Evolutionary conservation across 345 rosid genomes (phyloP).

Genomic region (Acer negundo): DNA sequence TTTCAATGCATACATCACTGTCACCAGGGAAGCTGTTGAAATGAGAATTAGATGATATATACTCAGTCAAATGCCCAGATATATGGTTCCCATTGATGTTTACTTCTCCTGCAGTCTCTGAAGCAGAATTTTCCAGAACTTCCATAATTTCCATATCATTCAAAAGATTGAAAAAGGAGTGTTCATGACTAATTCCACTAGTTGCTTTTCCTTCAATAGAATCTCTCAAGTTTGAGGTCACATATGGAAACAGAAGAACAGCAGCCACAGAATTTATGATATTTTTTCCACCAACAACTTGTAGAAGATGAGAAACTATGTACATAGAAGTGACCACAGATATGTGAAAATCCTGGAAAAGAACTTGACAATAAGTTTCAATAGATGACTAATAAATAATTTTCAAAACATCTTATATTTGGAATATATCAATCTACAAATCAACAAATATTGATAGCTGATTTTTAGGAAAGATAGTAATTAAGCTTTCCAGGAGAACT

Average conservation of each 20-base stretch:
- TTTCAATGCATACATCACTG: conserved; percentile 31
- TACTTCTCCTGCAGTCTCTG: conserved; percentile 34
- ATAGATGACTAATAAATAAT: conserved; percentile 3
- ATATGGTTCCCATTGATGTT: conserved; percentile 24
- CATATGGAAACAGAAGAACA: conserved; percentile 44
- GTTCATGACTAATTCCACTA: conserved; percentile 15
- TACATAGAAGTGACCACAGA: conserved; percentile 58
- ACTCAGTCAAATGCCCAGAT: conserved; percentile 18
- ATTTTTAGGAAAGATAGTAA: not conserved
- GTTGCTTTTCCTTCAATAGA: conserved; percentile 24
- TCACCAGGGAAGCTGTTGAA: conserved; percentile 19
- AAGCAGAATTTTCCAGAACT: conserved; percentile 15
- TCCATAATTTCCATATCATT: conserved; percentile 30
- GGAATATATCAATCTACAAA: not conserved
- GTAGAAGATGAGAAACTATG: conserved; percentile 55
- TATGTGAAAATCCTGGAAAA: conserved; percentile 46
- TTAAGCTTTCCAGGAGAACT: not conserved
- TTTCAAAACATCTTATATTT: not conserved
- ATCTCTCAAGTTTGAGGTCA: conserved; percentile 26
- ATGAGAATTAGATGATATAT: conserved; percentile 26
- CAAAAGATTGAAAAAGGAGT: conserved; percentile 29
- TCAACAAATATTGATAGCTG: not conserved
- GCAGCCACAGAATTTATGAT: conserved; percentile 44
- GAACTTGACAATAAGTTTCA: conserved; percentile 10
- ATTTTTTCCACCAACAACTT: conserved; percentile 57